phyloP scores from a whole-genome alignment of 2,329 filamentous ascomycete species.

The Mycocentrospora acerina region DNA sequence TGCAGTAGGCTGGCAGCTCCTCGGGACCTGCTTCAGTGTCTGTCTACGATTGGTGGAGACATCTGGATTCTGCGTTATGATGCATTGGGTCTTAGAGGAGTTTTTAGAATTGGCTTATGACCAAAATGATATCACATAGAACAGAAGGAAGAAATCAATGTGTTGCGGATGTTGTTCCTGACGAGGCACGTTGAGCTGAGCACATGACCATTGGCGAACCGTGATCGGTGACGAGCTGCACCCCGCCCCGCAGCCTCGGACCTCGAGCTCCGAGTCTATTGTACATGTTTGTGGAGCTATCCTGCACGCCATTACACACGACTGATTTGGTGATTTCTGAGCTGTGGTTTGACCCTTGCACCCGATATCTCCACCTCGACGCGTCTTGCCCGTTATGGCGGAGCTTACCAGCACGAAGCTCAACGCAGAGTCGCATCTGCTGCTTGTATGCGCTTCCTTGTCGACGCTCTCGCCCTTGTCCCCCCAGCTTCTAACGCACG shows the following conservation, averaged over 20 bases:
- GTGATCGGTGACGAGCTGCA: conserved; percentile 22
- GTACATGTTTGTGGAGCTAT: no score
- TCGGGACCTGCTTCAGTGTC: conserved; percentile 37
- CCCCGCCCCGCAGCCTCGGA: conserved; percentile 21
- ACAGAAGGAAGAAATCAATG: no score
- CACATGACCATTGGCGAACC: conserved; percentile 17
- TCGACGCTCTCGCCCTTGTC: neutral
- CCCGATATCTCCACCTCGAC: no score
- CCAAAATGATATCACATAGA: conserved; percentile 38
- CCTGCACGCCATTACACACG: no score
- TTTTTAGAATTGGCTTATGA: conserved; percentile 40
- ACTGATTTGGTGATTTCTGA: no score
- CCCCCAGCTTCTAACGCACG: conserved; percentile 1
- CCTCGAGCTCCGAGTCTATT: conserved; percentile 8
- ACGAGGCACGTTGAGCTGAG: conserved; percentile 3
- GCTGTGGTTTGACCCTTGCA: no score
- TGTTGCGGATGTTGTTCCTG: neutral
- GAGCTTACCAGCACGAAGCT: conserved; percentile 62
- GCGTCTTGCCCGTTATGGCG: conserved; percentile 39
- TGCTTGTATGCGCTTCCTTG: conserved; percentile 61
- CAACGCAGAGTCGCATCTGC: conserved; percentile 72
- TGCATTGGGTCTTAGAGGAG: conserved; percentile 44
- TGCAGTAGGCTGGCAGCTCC: conserved; percentile 38
- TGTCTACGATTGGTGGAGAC: conserved; percentile 30
- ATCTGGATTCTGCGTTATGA: conserved; percentile 38